Evolutionary conservation across 805 yeast genomes (phyloP), one percentile per base, ranked within the genome.

Genomic region (Yarrowia phangngaensis): DNA sequence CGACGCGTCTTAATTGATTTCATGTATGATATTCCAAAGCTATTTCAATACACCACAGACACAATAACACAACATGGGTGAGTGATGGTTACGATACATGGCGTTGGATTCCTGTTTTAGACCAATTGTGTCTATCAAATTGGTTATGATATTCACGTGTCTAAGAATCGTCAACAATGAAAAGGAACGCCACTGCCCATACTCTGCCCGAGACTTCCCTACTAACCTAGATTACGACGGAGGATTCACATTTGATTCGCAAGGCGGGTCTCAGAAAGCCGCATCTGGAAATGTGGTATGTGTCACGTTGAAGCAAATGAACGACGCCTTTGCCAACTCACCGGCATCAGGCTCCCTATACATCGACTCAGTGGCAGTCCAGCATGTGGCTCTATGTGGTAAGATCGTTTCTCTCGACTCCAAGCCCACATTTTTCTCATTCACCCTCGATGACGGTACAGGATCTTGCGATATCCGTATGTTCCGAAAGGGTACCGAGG

Each of bases 371-470:
- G 66, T 79, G 20, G 71, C 70, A 50, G 69, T 71, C 60, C 78
- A 79, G 8, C 69, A 78, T 54, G 40, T 80, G 52, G 75, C 81
- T 9, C 87, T 83, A 0, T 71, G 76, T 12, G 66, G 81, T 9
- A 68, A 83, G 51, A 72, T 73, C 43, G 72, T 77, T 9, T 68
- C 67, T 3, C 67, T 71, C 29, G 68, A 65, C 32, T 41, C 24
- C 20, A 45, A 51, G 12, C 67, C 79, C 3, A 70, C 76, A 20
- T 70, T 74, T 7, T 61, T 73, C 16, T 61, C 64, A 6, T 61
- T 78, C 50, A 69, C 74, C 11, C 56, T 82, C 8, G 85, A 80
- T 58, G 89, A 82, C 61, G 84, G 86, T 11, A 79, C 88, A 1
- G 85, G 85, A 2, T 57, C 70, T 1, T 61, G 74, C 11, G 77